These are phyloP conservation scores for Grosmannia serpens DNA, from an alignment of 2,329 filamentous ascomycete species.

Conservation along the genomic window DNA sequence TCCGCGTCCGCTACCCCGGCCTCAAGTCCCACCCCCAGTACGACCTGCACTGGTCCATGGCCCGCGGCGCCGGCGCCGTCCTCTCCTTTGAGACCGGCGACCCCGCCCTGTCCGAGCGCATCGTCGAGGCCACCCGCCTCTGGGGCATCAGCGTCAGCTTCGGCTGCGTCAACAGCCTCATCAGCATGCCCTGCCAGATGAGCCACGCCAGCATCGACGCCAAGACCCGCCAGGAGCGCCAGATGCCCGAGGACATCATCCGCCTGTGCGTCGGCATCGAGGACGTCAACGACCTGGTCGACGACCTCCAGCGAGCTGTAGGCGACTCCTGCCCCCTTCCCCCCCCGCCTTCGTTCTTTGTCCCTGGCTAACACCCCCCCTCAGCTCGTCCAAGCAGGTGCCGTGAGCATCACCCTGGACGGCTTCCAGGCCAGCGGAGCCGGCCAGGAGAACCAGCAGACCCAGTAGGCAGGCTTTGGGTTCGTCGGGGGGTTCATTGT, in stretches of 20 bases:
- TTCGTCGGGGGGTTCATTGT: no score
- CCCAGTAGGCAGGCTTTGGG: not conserved
- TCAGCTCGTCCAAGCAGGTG: slow-evolving; percentile 85
- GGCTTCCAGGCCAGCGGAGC: slow-evolving; percentile 55
- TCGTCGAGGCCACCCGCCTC: slow-evolving; percentile 82
- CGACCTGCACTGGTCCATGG: slow-evolving; percentile 90
- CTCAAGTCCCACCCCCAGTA: slow-evolving; percentile 94
- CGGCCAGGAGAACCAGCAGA: slow-evolving; percentile 10
- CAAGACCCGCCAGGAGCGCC: slow-evolving; percentile 76
- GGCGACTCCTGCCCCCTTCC: slow-evolving; percentile 26
- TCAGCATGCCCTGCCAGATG: slow-evolving; percentile 99
- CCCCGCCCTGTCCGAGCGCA: slow-evolving; percentile 69
- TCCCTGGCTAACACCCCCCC: not conserved
- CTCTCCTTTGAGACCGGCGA: slow-evolving; percentile 94
- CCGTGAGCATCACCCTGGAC: slow-evolving; percentile 75
- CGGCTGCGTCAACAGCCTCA: slow-evolving; percentile 94
- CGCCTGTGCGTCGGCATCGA: slow-evolving; percentile 93
- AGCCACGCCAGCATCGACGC: slow-evolving; percentile 97
- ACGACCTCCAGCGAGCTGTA: slow-evolving; percentile 84
- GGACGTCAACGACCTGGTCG: slow-evolving; percentile 80
- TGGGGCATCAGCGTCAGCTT: slow-evolving; percentile 97
- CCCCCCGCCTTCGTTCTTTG: not conserved
- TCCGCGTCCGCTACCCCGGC: slow-evolving; percentile 90
- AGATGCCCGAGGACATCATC: slow-evolving; percentile 95
- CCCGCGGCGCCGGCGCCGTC: slow-evolving; percentile 85